These are phyloP conservation scores for Panellus pusillus DNA, from an alignment of 768 basidiomycete species.

Conservation along the genomic window DNA sequence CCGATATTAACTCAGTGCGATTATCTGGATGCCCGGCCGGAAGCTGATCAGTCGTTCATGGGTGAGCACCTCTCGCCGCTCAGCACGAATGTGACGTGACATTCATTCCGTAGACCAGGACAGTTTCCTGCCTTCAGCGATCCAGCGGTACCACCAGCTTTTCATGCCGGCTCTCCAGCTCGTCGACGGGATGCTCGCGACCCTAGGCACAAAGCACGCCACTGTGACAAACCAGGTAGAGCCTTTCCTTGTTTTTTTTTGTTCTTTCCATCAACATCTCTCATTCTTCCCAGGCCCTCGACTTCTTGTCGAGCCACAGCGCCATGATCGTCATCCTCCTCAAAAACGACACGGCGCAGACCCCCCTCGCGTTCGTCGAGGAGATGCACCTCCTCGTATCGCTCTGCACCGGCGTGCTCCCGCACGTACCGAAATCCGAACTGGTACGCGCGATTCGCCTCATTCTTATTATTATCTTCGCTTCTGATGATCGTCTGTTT, in stretches of 20 bases:
- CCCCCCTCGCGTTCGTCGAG: slow-evolving; percentile 67
- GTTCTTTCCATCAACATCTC: not conserved
- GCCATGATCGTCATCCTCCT: slow-evolving; percentile 83
- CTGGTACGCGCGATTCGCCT: slow-evolving; percentile 49
- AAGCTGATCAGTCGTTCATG: slow-evolving; percentile 78
- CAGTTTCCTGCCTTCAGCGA: slow-evolving; percentile 83
- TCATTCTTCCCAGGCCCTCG: slow-evolving; percentile 53
- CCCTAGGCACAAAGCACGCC: slow-evolving; percentile 67
- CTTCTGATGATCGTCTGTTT: not conserved
- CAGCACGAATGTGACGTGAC: not conserved
- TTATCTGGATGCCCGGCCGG: slow-evolving; percentile 82
- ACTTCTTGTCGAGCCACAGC: slow-evolving; percentile 80
- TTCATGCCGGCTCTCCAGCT: slow-evolving; percentile 87
- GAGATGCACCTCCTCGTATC: slow-evolving; percentile 80
- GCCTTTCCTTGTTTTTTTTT: not conserved
- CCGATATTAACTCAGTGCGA: slow-evolving; percentile 80
- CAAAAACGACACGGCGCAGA: slow-evolving; percentile 65
- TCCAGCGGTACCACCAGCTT: slow-evolving; percentile 89
- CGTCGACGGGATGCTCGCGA: slow-evolving; percentile 72
- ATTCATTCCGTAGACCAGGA: slow-evolving; percentile 62
- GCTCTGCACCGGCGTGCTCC: slow-evolving; percentile 66
- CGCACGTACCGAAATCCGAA: slow-evolving; percentile 73
- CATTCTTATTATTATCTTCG: slow-evolving; percentile 6
- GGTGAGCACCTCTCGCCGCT: slow-evolving; percentile 43
- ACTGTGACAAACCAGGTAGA: slow-evolving; percentile 70